Percentiles rank a stretch among this genome's conserved stretches.
phyloP scores from a whole-genome alignment of 2,329 filamentous ascomycete species.

The Cladosporium austrohemisphaericum region DNA sequence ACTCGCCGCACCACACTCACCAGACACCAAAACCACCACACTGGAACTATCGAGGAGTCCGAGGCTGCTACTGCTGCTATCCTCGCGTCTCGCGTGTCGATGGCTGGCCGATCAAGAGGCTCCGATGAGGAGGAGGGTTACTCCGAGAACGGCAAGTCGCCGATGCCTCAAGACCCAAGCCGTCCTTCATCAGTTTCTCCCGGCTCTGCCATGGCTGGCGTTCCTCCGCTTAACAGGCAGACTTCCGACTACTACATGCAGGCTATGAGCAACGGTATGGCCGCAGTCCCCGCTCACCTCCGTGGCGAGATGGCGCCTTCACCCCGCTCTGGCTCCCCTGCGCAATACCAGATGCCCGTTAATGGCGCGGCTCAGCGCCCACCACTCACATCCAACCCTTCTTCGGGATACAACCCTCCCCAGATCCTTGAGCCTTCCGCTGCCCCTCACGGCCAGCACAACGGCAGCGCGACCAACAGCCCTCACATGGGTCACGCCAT shows the following conservation, averaged over 20 bases:
- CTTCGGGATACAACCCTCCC: slow-evolving; percentile 68
- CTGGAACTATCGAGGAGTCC: slow-evolving; percentile 89
- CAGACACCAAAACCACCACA: slow-evolving; percentile 92
- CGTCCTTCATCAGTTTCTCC: slow-evolving; percentile 77
- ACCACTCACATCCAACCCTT: slow-evolving; percentile 77
- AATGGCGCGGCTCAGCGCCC: slow-evolving; percentile 48
- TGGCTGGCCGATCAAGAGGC: slow-evolving; percentile 50
- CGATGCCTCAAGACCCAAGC: slow-evolving; percentile 75
- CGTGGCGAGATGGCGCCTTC: slow-evolving; percentile 69
- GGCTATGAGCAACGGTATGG: slow-evolving; percentile 56
- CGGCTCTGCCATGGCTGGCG: slow-evolving; percentile 66
- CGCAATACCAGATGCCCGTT: slow-evolving; percentile 58
- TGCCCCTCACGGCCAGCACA: slow-evolving; percentile 69
- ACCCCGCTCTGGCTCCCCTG: slow-evolving; percentile 61
- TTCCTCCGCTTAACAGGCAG: slow-evolving; percentile 66
- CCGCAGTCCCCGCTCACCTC: slow-evolving; percentile 70
- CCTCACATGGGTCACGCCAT: slow-evolving; percentile 72
- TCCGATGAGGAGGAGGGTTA: slow-evolving; percentile 66
- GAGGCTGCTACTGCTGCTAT: slow-evolving; percentile 84
- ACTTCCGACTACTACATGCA: slow-evolving; percentile 73
- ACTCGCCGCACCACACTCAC: slow-evolving; percentile 93
- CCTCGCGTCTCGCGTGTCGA: slow-evolving; percentile 56
- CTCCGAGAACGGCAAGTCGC: slow-evolving; percentile 65
- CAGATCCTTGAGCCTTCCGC: slow-evolving; percentile 74
- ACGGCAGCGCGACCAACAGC: slow-evolving; percentile 72